Percentiles rank a stretch among this genome's conserved stretches.
Evolutionary conservation across 495 filamentous ascomycete genomes (phyloP).

Genomic region (Aspergillus egyptiacus): DNA sequence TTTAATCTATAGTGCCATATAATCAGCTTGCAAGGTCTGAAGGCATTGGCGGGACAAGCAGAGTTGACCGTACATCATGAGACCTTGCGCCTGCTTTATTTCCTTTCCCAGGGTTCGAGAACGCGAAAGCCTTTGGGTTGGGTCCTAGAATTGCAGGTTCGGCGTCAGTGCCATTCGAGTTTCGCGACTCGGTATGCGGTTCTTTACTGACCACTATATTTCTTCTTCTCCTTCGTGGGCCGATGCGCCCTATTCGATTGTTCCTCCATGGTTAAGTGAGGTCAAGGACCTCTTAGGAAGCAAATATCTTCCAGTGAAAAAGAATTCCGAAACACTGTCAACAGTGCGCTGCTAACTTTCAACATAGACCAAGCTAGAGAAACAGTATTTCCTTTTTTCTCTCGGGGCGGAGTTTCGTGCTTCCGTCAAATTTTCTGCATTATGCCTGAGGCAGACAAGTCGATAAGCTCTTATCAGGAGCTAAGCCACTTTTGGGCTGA

Average conservation of each 20-base stretch:
- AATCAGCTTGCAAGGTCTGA: conserved; percentile 4
- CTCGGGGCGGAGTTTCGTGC: conserved; percentile 27
- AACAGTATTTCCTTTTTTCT: conserved; percentile 32
- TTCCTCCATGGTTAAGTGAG: conserved; percentile 59
- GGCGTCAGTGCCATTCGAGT: conserved; percentile 22
- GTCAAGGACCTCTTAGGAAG: conserved; percentile 27
- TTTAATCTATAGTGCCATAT: conserved; percentile 56
- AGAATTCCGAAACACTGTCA: conserved; percentile 15
- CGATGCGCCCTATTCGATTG: conserved; percentile 85
- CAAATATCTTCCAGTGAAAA: conserved; percentile 17
- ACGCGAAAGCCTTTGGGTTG: conserved; percentile 92
- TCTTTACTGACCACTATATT: conserved; percentile 52
- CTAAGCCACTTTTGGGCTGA: conserved; percentile 10
- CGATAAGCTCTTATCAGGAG: conserved; percentile 9
- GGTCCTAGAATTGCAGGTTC: conserved; percentile 39
- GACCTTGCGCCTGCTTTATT: conserved; percentile 80
- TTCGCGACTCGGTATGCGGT: background rate
- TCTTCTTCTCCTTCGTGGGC: conserved; percentile 87
- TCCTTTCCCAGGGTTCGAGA: conserved; percentile 76
- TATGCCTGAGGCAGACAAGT: conserved; percentile 7
- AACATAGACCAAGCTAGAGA: conserved; percentile 20
- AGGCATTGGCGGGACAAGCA: background rate
- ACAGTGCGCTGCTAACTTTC: conserved; percentile 13
- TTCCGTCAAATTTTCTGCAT: conserved; percentile 17
- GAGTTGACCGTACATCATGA: conserved; percentile 65